Percentiles rank a stretch among this genome's conserved stretches.
Evolutionary conservation across 805 yeast species (phyloP).

Genomic region (Saccharomycopsis javanensis): DNA sequence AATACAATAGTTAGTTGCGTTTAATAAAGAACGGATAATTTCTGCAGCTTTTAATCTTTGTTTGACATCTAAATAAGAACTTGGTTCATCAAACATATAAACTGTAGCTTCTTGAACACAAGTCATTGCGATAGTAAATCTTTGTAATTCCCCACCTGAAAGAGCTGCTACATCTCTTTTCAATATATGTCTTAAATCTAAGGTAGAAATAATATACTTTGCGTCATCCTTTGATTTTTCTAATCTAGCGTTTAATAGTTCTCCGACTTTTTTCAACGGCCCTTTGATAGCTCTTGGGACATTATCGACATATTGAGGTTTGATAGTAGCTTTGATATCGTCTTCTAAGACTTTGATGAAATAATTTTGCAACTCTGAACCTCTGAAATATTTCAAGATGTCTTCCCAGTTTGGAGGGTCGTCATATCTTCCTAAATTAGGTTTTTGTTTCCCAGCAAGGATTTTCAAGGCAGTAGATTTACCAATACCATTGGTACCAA

Average conservation of each 20-base stretch:
- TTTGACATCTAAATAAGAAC: conserved; percentile 95
- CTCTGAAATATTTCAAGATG: conserved; percentile 84
- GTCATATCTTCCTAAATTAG: conserved; percentile 88
- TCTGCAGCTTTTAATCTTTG: conserved; percentile 97
- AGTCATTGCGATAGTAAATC: conserved; percentile 97
- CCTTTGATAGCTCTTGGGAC: conserved; percentile 94
- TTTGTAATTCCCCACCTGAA: conserved; percentile 98
- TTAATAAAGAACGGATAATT: conserved; percentile 78
- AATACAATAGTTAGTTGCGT: conserved; percentile 73
- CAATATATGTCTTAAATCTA: conserved; percentile 69
- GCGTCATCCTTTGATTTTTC: conserved; percentile 58
- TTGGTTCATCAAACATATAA: conserved; percentile 99
- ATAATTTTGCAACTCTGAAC: conserved; percentile 93
- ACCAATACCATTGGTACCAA: conserved; percentile 99
- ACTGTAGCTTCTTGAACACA: conserved; percentile 92
- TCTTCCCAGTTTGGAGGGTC: conserved; percentile 98
- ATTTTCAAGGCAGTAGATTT: conserved; percentile 95
- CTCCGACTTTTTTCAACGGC: conserved; percentile 78
- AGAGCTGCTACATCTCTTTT: conserved; percentile 82
- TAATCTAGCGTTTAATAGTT: conserved; percentile 62
- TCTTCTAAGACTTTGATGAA: conserved; percentile 92
- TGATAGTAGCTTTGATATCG: conserved; percentile 89
- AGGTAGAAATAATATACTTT: conserved; percentile 52
- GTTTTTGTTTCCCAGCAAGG: conserved; percentile 94
- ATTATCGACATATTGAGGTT: conserved; percentile 98